Evolutionary conservation across 164 flowering plant species (phyloP).

Genomic region (Aristolochia californica): DNA sequence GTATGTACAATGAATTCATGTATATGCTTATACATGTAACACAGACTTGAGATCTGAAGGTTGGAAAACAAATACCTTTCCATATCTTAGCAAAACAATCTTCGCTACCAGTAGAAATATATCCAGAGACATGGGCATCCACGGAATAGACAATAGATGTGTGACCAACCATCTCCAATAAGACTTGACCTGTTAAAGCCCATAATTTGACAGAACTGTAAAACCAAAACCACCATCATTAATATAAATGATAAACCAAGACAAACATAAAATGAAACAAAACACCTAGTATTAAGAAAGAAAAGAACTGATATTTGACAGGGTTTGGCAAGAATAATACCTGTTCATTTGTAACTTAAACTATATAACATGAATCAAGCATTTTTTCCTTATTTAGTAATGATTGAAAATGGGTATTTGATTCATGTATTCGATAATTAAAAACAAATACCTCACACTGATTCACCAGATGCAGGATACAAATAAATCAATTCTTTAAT

Average conservation of each 20-base stretch:
- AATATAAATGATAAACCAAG: conserved; percentile 4
- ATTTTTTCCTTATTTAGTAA: too few relatives aligned
- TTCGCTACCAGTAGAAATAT: conserved; percentile 88
- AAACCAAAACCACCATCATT: conserved; percentile 5
- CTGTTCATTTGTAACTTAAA: too few relatives aligned
- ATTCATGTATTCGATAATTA: too few relatives aligned
- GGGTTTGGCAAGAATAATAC: too few relatives aligned
- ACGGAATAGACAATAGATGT: conserved; percentile 92
- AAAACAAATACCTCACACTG: too few relatives aligned
- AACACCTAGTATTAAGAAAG: background rate
- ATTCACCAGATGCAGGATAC: too few relatives aligned
- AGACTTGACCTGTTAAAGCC: conserved; percentile 73
- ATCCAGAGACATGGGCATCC: conserved; percentile 77
- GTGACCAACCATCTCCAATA: conserved; percentile 98
- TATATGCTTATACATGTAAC: too few relatives aligned
- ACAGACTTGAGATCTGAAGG: background rate
- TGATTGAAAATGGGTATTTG: too few relatives aligned
- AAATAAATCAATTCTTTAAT: too few relatives aligned
- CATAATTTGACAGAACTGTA: conserved; percentile 79
- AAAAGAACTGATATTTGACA: background rate
- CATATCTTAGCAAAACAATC: conserved; percentile 89
- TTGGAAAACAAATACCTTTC: conserved; percentile 52
- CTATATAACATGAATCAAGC: too few relatives aligned
- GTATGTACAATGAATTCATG: too few relatives aligned
- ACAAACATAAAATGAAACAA: background rate